Base-by-base conservation (phyloP, 371 early-diverging fungal genomes). In the Apophysomyces variabilis region DNA sequence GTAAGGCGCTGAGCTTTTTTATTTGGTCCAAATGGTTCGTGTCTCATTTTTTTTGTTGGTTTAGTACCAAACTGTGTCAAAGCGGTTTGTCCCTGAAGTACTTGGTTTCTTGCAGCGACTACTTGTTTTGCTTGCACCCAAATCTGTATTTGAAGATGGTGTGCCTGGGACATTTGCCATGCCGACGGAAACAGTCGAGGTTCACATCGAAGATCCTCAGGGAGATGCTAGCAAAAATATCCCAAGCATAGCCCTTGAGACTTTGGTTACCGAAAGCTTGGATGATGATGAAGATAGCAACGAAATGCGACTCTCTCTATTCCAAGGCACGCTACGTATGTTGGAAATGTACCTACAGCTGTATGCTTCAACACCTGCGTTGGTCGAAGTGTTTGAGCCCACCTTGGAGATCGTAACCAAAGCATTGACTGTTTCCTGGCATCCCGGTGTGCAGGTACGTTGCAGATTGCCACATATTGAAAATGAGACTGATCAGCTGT, bases 81-180 rank as follows among this genome's bases (percentile, higher is more conserved):
- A 93, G 64, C 88, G 96, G n/a, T 86, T 89, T 61, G 74, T 94
- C 3, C 97, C 98, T 1, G 97, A 96, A 76, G 88, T 79, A 0
- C 68, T 93, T 61, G 90, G 89, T 81, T 95, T 90, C 69, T 78
- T 95, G 60, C 69, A 77, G 56, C 69, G 77, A 8, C 67, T 76
- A 2, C 65, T 90, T 26, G 75, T 80, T n/a, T 60, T 80, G 14
- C 67, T 90, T 38, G 74, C 85, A 1, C 88, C 89, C n/a, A 68
- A 79, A 57, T 69, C 73, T 1, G 67, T 74, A 2, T 83, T 86
- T 45, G 45, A 65, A 26, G 65, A 76, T 7, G 32, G 62, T 4
- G 50, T 80, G 13, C 82, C 87, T 1, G 87, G 86, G 8, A 66
- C 61, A 21, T 88, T 88, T 68, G 87, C 89, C 9, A 67, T 86